phyloP scores from a whole-genome alignment of 148 eudicot genomes.

The Persicaria tinctoria region DNA sequence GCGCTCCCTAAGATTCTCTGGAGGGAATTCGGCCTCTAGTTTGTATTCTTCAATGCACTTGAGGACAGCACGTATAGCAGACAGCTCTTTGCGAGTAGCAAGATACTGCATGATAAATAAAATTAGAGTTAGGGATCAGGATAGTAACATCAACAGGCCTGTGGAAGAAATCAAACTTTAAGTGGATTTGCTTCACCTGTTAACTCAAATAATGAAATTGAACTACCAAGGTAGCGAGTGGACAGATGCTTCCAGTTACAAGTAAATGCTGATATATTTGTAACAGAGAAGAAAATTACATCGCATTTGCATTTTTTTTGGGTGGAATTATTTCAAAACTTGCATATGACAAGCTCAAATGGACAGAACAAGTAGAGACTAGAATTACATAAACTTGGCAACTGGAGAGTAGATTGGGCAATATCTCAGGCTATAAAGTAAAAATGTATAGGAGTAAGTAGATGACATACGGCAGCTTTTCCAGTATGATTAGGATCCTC shows the following conservation, averaged over 20 bases:
- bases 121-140: neutral
- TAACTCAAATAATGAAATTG: neutral
- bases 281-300: too few species aligned
- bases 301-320: too few species aligned
- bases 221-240: neutral
- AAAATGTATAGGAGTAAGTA: constrained; percentile 33
- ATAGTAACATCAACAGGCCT: neutral
- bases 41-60: constrained; percentile 97
- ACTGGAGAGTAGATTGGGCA: neutral
- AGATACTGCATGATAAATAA: constrained; percentile 43
- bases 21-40: constrained; percentile 68
- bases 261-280: neutral
- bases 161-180: neutral
- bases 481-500: constrained; percentile 76
- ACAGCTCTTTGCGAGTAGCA: constrained; percentile 94
- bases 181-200: neutral
- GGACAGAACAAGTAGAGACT: neutral
- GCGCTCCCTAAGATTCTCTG: constrained; percentile 71
- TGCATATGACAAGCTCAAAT: neutral
- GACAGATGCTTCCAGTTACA: neutral
- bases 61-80: constrained; percentile 84
- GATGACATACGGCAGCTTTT: constrained; percentile 36
- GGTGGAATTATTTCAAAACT: too few species aligned
- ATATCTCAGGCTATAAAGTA: neutral
- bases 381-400: neutral